phyloP scores from a whole-genome alignment of 2,329 filamentous ascomycete genomes.

The Cercospora beticola region DNA sequence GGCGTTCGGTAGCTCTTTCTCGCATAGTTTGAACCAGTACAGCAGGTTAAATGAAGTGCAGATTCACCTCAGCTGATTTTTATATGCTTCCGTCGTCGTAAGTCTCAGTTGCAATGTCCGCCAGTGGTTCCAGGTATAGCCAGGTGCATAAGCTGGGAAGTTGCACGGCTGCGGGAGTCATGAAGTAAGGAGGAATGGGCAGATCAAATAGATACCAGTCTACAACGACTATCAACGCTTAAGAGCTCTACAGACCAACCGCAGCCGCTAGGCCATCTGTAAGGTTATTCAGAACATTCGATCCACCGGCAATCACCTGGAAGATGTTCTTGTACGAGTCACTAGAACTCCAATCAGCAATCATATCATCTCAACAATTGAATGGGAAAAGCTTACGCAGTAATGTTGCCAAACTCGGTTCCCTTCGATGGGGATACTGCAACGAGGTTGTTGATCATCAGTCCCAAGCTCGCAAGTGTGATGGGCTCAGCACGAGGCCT shows the following conservation, averaged over 20 bases:
- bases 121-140: neutral
- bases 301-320: conserved; percentile 28
- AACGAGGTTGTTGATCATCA: conserved; percentile 31
- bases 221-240: neutral
- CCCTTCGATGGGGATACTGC: conserved; percentile 23
- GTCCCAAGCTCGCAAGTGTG: conserved; percentile 29
- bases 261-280: conserved; percentile 28
- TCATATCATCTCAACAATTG: neutral
- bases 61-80: neutral
- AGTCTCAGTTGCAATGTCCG: neutral
- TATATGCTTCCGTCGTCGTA: neutral
- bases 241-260: conserved; percentile 26
- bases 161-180: neutral
- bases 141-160: neutral
- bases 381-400: conserved; percentile 11
- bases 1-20: neutral
- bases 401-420: conserved; percentile 27
- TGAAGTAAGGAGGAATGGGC: too few relatives aligned
- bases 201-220: neutral
- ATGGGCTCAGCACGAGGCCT: conserved; percentile 30
- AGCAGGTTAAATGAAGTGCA: neutral
- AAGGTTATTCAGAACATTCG: conserved; percentile 32
- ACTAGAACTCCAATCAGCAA: neutral
- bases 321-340: conserved; percentile 33
- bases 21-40: neutral